A percentile compares a stretch with the other conserved stretches of the same genome.
phyloP scores from a whole-genome alignment of 106 monocot species.

The Dendrobium officinale region DNA sequence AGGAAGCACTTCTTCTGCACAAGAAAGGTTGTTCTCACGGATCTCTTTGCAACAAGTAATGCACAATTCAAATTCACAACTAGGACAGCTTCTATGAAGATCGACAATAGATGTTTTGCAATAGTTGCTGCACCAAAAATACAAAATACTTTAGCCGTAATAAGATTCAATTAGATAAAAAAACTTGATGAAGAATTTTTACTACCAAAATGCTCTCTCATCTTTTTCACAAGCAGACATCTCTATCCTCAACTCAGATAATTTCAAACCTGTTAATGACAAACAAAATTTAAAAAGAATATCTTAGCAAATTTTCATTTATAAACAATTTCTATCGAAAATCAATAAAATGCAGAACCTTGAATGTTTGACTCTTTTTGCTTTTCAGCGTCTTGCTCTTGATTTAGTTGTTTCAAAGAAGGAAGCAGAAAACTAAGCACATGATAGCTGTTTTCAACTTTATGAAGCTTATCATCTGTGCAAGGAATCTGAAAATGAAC shows the following conservation, averaged over 20 bases:
- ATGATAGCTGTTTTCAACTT: conserved; percentile 14
- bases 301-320: neutral
- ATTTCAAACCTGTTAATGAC: conserved; percentile 17
- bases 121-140: conserved; percentile 37
- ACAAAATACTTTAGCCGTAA: neutral
- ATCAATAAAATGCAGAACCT: conserved; percentile 20
- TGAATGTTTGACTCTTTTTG: conserved; percentile 40
- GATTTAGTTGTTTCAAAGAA: conserved; percentile 20
- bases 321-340: conserved; percentile 6
- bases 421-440: conserved; percentile 25
- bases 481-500: neutral
- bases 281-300: neutral
- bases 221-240: conserved; percentile 28
- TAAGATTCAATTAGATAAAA: neutral
- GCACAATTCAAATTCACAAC: conserved; percentile 72
- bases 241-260: conserved; percentile 26
- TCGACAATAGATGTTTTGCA: conserved; percentile 73
- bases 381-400: conserved; percentile 28
- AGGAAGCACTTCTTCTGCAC: conserved; percentile 8
- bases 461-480: conserved; percentile 5
- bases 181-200: neutral
- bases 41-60: conserved; percentile 56
- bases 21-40: conserved; percentile 23
- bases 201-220: conserved; percentile 68
- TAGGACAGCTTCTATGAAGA: conserved; percentile 51